Evolutionary conservation across 1,284 basidiomycete genomes (phyloP).

Genomic region (Xerocomus nothofagi): DNA sequence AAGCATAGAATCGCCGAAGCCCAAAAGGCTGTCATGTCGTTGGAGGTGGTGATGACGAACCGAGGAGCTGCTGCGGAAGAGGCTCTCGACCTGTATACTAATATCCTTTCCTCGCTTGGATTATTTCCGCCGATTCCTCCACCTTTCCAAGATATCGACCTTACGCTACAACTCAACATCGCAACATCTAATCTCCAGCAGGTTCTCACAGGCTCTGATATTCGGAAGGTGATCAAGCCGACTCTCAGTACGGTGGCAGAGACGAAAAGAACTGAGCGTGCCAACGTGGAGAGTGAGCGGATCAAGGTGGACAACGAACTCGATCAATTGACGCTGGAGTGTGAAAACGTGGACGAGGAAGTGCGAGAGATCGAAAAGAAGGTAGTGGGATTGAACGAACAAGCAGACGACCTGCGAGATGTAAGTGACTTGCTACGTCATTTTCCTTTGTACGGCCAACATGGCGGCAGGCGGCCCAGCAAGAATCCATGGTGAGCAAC

Average conservation of each 20-base stretch:
- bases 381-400: constrained; percentile 62
- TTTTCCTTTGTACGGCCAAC: constrained; percentile 7
- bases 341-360: constrained; percentile 76
- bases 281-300: constrained; percentile 68
- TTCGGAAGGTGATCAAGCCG: constrained; percentile 69
- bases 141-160: constrained; percentile 68
- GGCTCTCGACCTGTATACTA: constrained; percentile 72
- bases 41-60: constrained; percentile 78
- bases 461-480: constrained; percentile 61
- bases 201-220: constrained; percentile 62
- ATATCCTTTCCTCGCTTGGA: constrained; percentile 69
- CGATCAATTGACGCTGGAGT: constrained; percentile 72
- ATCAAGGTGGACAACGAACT: constrained; percentile 79
- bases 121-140: constrained; percentile 67
- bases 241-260: constrained; percentile 70
- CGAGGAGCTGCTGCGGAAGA: constrained; percentile 78
- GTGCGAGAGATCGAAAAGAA: constrained; percentile 69
- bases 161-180: constrained; percentile 73
- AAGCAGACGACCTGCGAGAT: constrained; percentile 76
- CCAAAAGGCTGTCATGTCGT: constrained; percentile 64
- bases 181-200: constrained; percentile 65
- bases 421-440: constrained; percentile 45
- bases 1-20: constrained; percentile 72
- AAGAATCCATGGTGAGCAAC: constrained; percentile 63
- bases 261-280: constrained; percentile 62